These are phyloP conservation scores for Agroathelia rolfsii DNA, from an alignment of 1,284 basidiomycete species.

Conservation along the genomic window DNA sequence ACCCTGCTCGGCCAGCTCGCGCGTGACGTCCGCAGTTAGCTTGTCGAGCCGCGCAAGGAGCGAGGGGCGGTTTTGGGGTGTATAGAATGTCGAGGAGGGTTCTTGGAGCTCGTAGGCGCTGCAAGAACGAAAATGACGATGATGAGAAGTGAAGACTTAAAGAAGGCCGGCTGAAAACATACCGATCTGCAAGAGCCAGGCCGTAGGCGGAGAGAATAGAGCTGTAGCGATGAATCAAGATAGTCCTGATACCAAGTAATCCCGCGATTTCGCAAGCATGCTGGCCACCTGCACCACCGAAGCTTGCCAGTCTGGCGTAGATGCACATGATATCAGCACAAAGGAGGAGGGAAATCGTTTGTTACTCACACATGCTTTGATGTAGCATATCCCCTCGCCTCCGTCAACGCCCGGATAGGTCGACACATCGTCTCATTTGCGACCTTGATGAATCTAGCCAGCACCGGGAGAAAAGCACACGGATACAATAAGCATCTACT, in stretches of 20 bases:
- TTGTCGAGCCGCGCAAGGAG: conserved; percentile 60
- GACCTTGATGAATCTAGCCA: conserved; percentile 76
- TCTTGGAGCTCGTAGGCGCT: conserved; percentile 83
- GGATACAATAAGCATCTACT: not conserved
- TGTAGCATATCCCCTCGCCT: conserved; percentile 81
- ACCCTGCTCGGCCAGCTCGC: conserved; percentile 69
- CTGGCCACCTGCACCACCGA: conserved; percentile 89
- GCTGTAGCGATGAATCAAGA: conserved; percentile 80
- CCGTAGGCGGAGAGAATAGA: conserved; percentile 89
- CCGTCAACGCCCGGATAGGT: conserved; percentile 87
- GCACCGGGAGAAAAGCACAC: not conserved
- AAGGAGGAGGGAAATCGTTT: conserved; percentile 1
- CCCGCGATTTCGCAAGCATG: conserved; percentile 85
- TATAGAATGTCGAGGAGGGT: conserved; percentile 72
- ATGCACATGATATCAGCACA: not conserved
- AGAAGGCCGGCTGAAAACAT: conserved; percentile 12
- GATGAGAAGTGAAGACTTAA: no score
- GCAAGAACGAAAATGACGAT: no score
- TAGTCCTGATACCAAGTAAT: conserved; percentile 73
- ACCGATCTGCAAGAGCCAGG: conserved; percentile 82
- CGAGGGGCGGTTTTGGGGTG: conserved; percentile 36
- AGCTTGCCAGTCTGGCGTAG: conserved; percentile 60
- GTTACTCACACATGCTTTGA: conserved; percentile 67
- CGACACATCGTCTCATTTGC: conserved; percentile 91
- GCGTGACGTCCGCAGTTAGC: conserved; percentile 51